Base-by-base conservation (phyloP, 2,329 filamentous ascomycete species). In the Colletotrichum liriopes region DNA sequence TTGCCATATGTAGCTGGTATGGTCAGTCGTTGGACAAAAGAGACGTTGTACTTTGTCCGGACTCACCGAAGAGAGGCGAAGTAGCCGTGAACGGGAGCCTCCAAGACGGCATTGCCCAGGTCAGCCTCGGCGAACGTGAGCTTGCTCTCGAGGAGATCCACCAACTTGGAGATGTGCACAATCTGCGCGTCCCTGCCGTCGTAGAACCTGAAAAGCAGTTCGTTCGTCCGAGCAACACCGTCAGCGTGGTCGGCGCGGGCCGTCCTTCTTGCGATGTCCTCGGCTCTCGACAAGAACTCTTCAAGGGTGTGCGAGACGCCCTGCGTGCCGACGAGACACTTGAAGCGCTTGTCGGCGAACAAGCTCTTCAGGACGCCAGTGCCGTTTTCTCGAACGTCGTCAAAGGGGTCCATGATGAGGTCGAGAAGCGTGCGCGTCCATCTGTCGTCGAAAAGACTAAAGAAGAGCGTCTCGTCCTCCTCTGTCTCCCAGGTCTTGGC, bases 181-280 rank as follows among this genome's bases (percentile, higher is more conserved):
- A 88, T 74, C 14, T 84, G 86, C 14, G 81, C 79, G 3, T 85
- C 78, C n/a, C 82, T 79, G 1, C 80, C 81, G 23, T 78, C 78
- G 18, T 88, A 84, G 79, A 91, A 89, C 51, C 85, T 84, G 78
- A 92, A 94, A 5, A 94, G 81, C 20, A 97, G 83, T 51, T 93
- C 91, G 73, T 92, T 93, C 3, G 92, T 86, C 65, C 94, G 91
- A 43, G 95, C 96, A 59, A 96, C 92, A 12, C 96, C 96, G 82
- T 99, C 96, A 1, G 95, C 95, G 80, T 98, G 94, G 79, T 98
- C 95, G 16, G 95, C 96, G 73, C 96, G 89, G 29, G 94, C 94
- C 5, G 94, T 97, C 35, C 84, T 86, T 29, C 91, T 86, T 70
- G 94, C 92, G 43, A 89, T 84, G 5, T 82, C 81, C 68, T 92